Conservation (phyloP, 1,139 yeast genomes). For the Suhomyces bolitotheri region DNA sequence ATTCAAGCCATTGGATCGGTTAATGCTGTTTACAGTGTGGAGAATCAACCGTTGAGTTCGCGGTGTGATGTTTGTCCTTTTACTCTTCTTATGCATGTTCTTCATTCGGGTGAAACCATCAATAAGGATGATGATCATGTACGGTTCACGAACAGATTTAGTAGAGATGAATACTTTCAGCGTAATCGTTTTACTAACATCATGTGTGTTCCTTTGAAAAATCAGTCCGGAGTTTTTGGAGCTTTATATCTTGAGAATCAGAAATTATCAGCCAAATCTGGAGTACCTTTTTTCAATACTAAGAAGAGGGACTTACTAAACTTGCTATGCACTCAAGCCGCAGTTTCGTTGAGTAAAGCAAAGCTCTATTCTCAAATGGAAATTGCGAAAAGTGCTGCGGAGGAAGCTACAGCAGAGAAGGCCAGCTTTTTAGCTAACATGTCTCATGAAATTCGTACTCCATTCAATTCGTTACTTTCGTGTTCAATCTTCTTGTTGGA, state of each 20-base stretch:
- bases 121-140: conserved; percentile 40
- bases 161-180: conserved; percentile 44
- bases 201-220: conserved; percentile 51
- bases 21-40: conserved; percentile 36
- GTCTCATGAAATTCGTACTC: conserved; percentile 62
- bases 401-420: conserved; percentile 60
- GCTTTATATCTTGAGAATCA: conserved; percentile 50
- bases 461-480: conserved; percentile 56
- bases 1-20: conserved; percentile 48
- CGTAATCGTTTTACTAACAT: conserved; percentile 37
- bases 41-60: conserved; percentile 42
- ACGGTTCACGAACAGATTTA: conserved; percentile 36
- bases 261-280: conserved; percentile 9
- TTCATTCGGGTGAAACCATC: conserved; percentile 40
- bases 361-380: conserved; percentile 51
- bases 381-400: conserved; percentile 55
- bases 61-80: conserved; percentile 50
- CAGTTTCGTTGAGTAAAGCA: conserved; percentile 53
- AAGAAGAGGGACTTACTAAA: conserved; percentile 44
- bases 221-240: conserved; percentile 45
- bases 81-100: conserved; percentile 39
- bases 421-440: conserved; percentile 60
- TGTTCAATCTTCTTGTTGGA: conserved; percentile 56
- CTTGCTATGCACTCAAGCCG: conserved; percentile 54
- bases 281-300: conserved; percentile 27